Evolutionary conservation across 768 basidiomycete genomes (phyloP).

Genomic region (Cubamyces lactineus): DNA sequence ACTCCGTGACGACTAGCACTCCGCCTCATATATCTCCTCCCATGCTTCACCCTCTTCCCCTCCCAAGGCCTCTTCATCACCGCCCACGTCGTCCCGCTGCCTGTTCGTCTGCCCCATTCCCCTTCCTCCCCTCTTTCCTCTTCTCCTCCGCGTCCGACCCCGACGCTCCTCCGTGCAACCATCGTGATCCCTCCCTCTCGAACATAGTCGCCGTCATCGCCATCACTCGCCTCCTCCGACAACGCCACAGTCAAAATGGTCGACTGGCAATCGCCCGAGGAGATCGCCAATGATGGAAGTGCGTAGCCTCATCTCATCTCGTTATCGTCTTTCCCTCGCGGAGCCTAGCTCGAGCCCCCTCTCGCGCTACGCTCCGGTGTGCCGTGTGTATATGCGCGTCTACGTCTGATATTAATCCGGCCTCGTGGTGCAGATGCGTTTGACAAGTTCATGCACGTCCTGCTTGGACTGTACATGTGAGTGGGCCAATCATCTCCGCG

Average conservation of each 20-base stretch:
- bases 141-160: background rate
- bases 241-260: slow-evolving; percentile 37
- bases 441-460: slow-evolving; percentile 44
- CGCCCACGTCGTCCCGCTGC: slow-evolving; percentile 14
- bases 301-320: slow-evolving; percentile 16
- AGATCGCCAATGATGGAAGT: slow-evolving; percentile 43
- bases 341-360: background rate
- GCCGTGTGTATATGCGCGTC: too few species aligned
- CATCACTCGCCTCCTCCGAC: background rate
- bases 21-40: slow-evolving; percentile 16
- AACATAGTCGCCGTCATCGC: too few species aligned
- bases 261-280: slow-evolving; percentile 44
- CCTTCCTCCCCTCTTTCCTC: slow-evolving; percentile 3
- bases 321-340: background rate
- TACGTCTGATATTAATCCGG: too few species aligned
- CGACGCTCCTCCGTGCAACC: slow-evolving; percentile 8
- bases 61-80: slow-evolving; percentile 16
- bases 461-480: slow-evolving; percentile 50
- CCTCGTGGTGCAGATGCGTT: slow-evolving; percentile 39
- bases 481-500: slow-evolving; percentile 21
- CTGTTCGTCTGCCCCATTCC: slow-evolving; percentile 2
- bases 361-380: too few species aligned
- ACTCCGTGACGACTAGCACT: background rate
- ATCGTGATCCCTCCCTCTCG: too few species aligned
- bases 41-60: slow-evolving; percentile 3